These are phyloP conservation scores for Seminavis robusta DNA, from an alignment of 108 stramenopile genomes.

Conservation along the genomic window DNA sequence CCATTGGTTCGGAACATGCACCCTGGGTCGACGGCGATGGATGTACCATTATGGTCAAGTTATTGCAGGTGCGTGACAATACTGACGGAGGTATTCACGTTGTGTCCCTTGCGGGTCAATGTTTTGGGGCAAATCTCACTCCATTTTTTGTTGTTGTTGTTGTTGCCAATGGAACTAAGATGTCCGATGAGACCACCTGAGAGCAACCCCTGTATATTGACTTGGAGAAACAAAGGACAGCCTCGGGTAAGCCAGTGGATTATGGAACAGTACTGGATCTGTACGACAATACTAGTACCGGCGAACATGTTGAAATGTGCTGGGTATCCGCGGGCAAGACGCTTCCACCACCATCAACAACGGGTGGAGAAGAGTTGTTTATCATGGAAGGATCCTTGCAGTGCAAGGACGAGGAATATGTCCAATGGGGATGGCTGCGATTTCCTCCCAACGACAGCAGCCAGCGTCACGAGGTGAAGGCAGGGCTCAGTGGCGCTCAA, in stretches of 20 bases:
- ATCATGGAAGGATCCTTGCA: constrained; percentile 17
- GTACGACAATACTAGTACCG: constrained; percentile 30
- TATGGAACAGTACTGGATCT: constrained; percentile 23
- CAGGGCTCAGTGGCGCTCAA: constrained; percentile 20
- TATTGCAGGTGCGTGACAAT: constrained; percentile 42
- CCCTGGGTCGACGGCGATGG: constrained; percentile 49
- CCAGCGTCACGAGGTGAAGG: constrained; percentile 9
- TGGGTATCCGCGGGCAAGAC: constrained; percentile 10
- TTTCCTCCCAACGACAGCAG: constrained; percentile 14
- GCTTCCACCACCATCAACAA: constrained; percentile 14
- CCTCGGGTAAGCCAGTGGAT: background rate
- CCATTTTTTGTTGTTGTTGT: too few relatives aligned
- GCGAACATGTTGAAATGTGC: constrained; percentile 30
- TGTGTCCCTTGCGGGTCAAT: too few relatives aligned
- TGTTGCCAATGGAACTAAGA: too few relatives aligned
- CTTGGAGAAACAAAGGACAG: constrained; percentile 6
- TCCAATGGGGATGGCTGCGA: constrained; percentile 34
- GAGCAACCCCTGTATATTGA: constrained; percentile 26
- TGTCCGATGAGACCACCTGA: too few relatives aligned
- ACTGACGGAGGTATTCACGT: constrained; percentile 25
- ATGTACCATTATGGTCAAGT: constrained; percentile 41
- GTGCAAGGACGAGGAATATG: constrained; percentile 9
- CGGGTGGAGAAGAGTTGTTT: constrained; percentile 35
- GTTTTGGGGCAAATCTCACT: too few relatives aligned
- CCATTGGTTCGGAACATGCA: constrained; percentile 27